These are phyloP conservation scores for Ustilago loliicola DNA, from an alignment of 1,284 basidiomycete species.

Conservation along the genomic window DNA sequence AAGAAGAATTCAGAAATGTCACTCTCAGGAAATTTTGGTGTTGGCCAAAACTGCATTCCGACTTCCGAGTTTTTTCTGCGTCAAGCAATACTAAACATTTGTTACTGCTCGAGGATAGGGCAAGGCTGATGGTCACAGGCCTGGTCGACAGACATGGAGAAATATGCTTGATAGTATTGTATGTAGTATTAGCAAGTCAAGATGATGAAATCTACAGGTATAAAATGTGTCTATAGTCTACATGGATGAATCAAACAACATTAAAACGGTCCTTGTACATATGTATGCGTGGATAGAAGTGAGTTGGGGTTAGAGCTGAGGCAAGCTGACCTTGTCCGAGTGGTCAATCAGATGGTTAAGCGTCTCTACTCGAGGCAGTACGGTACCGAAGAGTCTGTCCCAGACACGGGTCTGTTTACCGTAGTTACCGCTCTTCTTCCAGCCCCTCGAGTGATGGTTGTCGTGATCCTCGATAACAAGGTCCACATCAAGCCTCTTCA, in stretches of 20 bases:
- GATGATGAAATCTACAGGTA: too few relatives aligned
- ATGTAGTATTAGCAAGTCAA: too few relatives aligned
- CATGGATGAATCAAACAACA: constrained; percentile 10
- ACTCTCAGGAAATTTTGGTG: not conserved
- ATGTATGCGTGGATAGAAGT: too few relatives aligned
- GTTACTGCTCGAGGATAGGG: too few relatives aligned
- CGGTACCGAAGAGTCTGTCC: constrained; percentile 64
- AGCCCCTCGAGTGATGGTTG: constrained; percentile 65
- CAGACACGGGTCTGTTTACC: constrained; percentile 67
- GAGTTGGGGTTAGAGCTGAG: constrained; percentile 23
- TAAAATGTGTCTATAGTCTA: constrained; percentile 9
- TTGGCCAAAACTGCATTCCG: not conserved
- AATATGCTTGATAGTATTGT: too few relatives aligned
- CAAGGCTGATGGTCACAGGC: too few relatives aligned
- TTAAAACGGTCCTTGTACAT: not conserved
- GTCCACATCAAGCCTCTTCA: constrained; percentile 56
- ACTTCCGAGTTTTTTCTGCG: not conserved
- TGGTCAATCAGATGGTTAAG: constrained; percentile 43
- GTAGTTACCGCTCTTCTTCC: constrained; percentile 58
- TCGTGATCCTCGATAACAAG: constrained; percentile 69
- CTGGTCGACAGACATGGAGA: too few relatives aligned
- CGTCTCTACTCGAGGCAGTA: constrained; percentile 54
- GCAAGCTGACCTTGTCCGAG: constrained; percentile 29
- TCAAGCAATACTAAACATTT: not conserved
- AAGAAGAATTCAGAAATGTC: not conserved